Conservation (phyloP, 805 yeast genomes). For the Debaryomyces castellii region DNA sequence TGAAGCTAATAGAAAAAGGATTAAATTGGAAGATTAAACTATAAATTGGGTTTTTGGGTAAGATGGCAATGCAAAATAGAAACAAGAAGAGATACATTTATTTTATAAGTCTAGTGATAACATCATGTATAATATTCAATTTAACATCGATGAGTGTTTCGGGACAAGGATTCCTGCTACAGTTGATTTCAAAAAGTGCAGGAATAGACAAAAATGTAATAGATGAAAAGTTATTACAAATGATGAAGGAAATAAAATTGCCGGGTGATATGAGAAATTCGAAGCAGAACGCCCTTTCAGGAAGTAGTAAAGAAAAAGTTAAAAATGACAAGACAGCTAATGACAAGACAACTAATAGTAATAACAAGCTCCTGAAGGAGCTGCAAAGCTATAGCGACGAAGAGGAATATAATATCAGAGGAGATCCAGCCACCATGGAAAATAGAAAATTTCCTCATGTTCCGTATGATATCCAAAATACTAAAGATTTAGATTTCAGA, state of each 20-base stretch:
- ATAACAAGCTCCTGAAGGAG: too few species aligned
- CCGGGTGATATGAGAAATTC: background rate
- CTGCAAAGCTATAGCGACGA: too few species aligned
- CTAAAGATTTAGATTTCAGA: constrained; percentile 14
- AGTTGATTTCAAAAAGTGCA: background rate
- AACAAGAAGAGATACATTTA: background rate
- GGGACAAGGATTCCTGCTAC: background rate
- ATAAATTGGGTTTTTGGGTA: background rate
- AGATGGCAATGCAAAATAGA: background rate
- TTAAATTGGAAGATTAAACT: background rate
- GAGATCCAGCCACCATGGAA: background rate
- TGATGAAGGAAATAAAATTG: background rate
- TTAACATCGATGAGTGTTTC: background rate
- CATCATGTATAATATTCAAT: background rate
- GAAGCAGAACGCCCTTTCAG: background rate
- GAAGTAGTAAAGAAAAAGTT: background rate
- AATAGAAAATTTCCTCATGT: background rate
- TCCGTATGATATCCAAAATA: background rate
- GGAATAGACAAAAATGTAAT: background rate
- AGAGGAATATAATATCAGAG: background rate
- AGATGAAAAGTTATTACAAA: background rate
- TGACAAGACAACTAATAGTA: too few species aligned
- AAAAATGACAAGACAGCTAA: background rate
- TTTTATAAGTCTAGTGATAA: background rate
- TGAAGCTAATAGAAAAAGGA: background rate